Base-by-base conservation (phyloP, 164 flowering plant species). In the Brasenia schreberi region DNA sequence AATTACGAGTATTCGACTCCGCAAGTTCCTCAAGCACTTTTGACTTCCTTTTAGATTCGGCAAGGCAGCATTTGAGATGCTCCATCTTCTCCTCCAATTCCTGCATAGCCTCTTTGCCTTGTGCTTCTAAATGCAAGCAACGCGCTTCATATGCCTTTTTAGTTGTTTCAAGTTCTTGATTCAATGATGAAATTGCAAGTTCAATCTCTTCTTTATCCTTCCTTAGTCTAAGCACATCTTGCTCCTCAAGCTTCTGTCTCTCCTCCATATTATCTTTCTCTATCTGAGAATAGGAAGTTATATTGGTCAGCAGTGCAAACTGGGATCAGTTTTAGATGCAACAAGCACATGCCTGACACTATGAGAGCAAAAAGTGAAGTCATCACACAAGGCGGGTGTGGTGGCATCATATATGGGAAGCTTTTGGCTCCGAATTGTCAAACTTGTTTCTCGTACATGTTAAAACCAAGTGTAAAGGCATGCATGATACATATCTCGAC, bases 261-360 rank as follows among this genome's bases (percentile, higher is more conserved):
- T 87, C 90, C 73, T 84, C 92, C 18, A 87, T 43, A 77, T 79
- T 80, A 16, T 68, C 61, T 77, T 85, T 91, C 75, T 93, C 97
- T 65, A 61, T 73, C 98, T 91, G 76, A 72, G 79, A 49, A 49
- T 49, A 49, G 63, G 16, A 49, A 49, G 10, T 49, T 9, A 9
- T 14, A 9, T 49, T 14, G 10, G 56, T 49, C 39, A 33, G 39
- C 39, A 33, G 39, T 33, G 39, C 39, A 33, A 33, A 33, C 39
- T 33, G 39, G 39, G 39, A 33, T 4, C 39, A 33, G 4, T 33
- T 33, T 33, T 33, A 33, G 39, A 33, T 33, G 39, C 39, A 33
- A 33, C 3, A 33, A 33, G 39, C 39, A 33, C 39, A 33, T 33
- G 39, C 39, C 39, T 33, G 39, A 33, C 39, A 33, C 39, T 33